phyloP scores from a whole-genome alignment of 495 filamentous ascomycete species.

The Baudoinia panamericana region DNA sequence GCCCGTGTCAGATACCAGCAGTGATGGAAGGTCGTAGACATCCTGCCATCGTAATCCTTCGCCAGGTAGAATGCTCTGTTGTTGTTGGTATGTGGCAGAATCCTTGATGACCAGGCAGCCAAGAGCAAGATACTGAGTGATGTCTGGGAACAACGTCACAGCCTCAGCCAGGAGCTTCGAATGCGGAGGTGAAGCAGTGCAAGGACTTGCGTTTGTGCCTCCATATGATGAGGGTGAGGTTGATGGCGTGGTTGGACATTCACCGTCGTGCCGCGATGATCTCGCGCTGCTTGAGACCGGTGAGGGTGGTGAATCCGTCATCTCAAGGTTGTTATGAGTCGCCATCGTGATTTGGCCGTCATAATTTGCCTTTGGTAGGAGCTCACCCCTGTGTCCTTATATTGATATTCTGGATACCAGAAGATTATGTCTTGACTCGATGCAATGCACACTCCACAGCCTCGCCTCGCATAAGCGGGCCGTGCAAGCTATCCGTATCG shows the following conservation, averaged over 20 bases:
- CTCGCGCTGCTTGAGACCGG: no score
- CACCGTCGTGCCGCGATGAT: not conserved
- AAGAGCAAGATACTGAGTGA: slow-evolving; percentile 8
- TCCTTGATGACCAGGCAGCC: slow-evolving; percentile 1
- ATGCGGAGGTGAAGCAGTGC: not conserved
- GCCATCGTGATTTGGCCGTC: no score
- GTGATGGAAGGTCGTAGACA: slow-evolving; percentile 1
- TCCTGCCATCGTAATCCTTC: slow-evolving; percentile 6
- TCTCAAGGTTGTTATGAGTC: no score
- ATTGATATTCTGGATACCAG: no score
- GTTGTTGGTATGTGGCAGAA: not conserved
- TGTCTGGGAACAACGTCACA: slow-evolving; percentile 1
- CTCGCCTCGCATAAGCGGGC: no score
- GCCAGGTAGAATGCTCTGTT: not conserved
- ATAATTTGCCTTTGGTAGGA: no score
- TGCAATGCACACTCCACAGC: no score
- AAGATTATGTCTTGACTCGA: no score
- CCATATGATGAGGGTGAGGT: not conserved
- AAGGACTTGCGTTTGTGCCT: not conserved
- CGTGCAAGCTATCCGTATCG: no score
- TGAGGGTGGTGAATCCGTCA: no score
- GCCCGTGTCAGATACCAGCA: not conserved
- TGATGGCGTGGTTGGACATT: not conserved
- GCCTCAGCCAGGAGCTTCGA: not conserved
- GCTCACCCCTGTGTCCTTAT: no score